phyloP scores from a whole-genome alignment of 148 eudicot genomes.

The Rhododendron simsii region DNA sequence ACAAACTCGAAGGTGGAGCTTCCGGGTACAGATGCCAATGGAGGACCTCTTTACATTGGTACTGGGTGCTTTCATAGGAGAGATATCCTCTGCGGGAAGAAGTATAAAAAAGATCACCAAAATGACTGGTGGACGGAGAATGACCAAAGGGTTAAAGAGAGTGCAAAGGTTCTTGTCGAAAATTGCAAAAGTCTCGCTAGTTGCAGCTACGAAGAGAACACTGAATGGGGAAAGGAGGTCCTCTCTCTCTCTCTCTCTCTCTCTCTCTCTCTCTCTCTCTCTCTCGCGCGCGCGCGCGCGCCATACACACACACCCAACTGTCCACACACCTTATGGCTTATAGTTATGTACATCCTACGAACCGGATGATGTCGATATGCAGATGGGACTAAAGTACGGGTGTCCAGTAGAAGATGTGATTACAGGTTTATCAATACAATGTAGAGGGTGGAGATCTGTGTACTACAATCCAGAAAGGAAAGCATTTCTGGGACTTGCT shows the following conservation, averaged over 20 bases:
- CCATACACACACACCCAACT: background rate
- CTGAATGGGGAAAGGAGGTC: constrained; percentile 20
- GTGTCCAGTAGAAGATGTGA: constrained; percentile 14
- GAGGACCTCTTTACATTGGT: constrained; percentile 12
- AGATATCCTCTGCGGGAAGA: constrained; percentile 1
- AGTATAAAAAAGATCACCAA: background rate
- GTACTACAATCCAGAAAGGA: constrained; percentile 5
- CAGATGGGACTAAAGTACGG: constrained; percentile 20
- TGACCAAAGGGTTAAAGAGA: background rate
- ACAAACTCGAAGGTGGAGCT: constrained; percentile 12
- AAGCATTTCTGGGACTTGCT: background rate
- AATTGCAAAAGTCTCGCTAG: constrained; percentile 6
- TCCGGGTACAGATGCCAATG: constrained; percentile 7
- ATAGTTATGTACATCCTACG: background rate
- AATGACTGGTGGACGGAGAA: background rate
- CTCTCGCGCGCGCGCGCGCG: too few species aligned
- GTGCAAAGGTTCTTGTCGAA: background rate
- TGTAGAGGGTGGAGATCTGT: constrained; percentile 5
- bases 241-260: constrained; percentile 12
- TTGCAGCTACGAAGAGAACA: constrained; percentile 14
- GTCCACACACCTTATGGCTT: background rate
- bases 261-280: background rate
- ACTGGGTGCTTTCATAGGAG: constrained; percentile 18
- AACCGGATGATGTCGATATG: background rate
- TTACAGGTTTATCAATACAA: background rate